Base-by-base conservation (phyloP, 805 yeast species). In the Wickerhamiella sergipiensis region DNA sequence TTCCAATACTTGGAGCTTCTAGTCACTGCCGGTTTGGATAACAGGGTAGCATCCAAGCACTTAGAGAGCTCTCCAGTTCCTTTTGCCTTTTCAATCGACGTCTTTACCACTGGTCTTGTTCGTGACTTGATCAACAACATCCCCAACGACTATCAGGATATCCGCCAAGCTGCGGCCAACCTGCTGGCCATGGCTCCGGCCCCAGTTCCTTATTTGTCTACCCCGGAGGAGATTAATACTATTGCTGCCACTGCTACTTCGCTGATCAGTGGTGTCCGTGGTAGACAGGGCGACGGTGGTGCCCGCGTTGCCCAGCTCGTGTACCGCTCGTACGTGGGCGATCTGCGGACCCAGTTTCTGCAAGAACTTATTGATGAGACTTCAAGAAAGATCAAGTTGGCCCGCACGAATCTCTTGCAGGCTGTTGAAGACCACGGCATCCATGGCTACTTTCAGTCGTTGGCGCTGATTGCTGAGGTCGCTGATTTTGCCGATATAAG, bases 211-310 rank as follows among this genome's bases (percentile, higher is more conserved):
- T 56, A 56, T 15, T 50, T 63, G 19, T 55, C 60, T 6, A 43
- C 57, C 12, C 18, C 31, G 2, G 55, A 52, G 2, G 59, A 59
- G 9, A 47, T 67, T 9, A 58, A 63, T 22, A 46, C 38, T 9
- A 56, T 68, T 13, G 60, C 67, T 17, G 55, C 59, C 44, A 36
- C 53, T 39, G 53, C 58, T 59, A 10, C 53, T 51, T 8, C 29
- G 36, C 24, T 68, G 57, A 47, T 70, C 66, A 10, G 65, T 52
- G 60, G 68, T 50, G 48, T 68, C 66, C 62, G 67, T 64, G 79
- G 82, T 39, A 78, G 88, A 50, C 78, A 73, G 52, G 81, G 85
- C 45, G 96, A 88, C 53, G 81, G 85, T 22, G 95, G 89, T 8
- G 88, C 95, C 0, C 75, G 80, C 40, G 68, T 81, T 15, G 67